Evolutionary conservation across 306 rosid species (phyloP), one percentile per base, ranked within the genome.

Genomic region (Arachis hypogaea): DNA sequence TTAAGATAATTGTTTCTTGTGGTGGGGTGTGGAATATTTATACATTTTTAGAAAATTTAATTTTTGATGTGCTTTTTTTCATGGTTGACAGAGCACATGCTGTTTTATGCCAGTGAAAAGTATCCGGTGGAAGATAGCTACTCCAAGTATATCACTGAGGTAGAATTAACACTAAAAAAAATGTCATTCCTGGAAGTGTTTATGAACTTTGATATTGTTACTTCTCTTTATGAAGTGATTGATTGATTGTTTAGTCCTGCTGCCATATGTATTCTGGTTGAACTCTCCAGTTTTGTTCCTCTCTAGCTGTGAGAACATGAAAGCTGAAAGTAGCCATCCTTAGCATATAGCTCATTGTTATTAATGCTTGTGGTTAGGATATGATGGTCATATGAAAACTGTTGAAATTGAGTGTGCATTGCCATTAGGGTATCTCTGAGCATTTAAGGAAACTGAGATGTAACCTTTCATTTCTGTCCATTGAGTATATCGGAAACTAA

Each of bases 51-150:
- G 12, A 38, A 18, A 47, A 9, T 52, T 73, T 54, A 52, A 0
- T 41, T 4, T 41, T 4, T 41, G 44, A 1, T 41, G 44, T 41
- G 44, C 7, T 3, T 41, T 44, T 72, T 43, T 67, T 80, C 36
- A 68, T 72, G 11, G 12, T 49, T 79, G 75, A 77, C 90, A 94
- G 99, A 92, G 82, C 97, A 94, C 80, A 94, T 94, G 97, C 86
- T 94, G 87, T 92, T 92, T 87, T 94, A 84, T 87, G 97, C 97
- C n/a, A 94, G 99, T 82, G 93, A 94, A 82, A 94, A 94, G 71
- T 92, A 94, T 50, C 99, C 99, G 18, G 62, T 55, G 76, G 99
- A 94, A 87, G 95, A 92, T 82, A 90, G 96, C 88, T 94, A 94
- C 87, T 84, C 92, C 67, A 89, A 85, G 84, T 94, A 88, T 84